Conservation (phyloP, 805 yeast genomes). For the Barnettozyma siamensis region DNA sequence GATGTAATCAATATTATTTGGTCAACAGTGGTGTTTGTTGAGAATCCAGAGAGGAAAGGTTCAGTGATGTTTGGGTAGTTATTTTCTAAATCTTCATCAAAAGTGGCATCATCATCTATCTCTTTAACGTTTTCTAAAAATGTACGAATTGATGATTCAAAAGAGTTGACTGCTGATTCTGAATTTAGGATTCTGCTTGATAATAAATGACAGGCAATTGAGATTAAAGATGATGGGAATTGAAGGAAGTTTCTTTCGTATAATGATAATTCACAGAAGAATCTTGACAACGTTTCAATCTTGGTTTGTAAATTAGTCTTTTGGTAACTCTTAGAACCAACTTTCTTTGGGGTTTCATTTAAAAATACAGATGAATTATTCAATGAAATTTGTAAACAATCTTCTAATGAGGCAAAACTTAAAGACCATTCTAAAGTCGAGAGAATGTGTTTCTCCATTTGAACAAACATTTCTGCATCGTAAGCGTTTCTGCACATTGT, state of each 20-base stretch:
- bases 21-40: conserved; percentile 11
- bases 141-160: conserved; percentile 13
- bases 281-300: conserved; percentile 33
- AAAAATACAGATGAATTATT: conserved; percentile 8
- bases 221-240: conserved; percentile 40
- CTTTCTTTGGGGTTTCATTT: conserved; percentile 18
- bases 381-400: conserved; percentile 22
- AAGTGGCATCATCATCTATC: conserved; percentile 21
- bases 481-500: conserved; percentile 62
- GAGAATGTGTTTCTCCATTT: conserved; percentile 76
- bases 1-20: conserved; percentile 14
- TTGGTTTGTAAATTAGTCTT: conserved; percentile 10
- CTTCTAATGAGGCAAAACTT: conserved; percentile 23
- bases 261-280: conserved; percentile 48
- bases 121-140: conserved; percentile 11
- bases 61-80: conserved; percentile 17
- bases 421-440: conserved; percentile 63
- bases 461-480: conserved; percentile 56
- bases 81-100: conserved; percentile 23
- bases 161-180: conserved; percentile 18
- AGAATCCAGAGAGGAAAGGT: conserved; percentile 24
- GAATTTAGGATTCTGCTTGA: conserved; percentile 44
- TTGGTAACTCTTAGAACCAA: conserved; percentile 13
- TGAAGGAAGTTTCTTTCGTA: conserved; percentile 44
- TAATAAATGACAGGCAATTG: conserved; percentile 44